Percentiles rank a stretch among this genome's conserved stretches.
Conservation (phyloP, 768 basidiomycete genomes). For the Trametes villosa region DNA sequence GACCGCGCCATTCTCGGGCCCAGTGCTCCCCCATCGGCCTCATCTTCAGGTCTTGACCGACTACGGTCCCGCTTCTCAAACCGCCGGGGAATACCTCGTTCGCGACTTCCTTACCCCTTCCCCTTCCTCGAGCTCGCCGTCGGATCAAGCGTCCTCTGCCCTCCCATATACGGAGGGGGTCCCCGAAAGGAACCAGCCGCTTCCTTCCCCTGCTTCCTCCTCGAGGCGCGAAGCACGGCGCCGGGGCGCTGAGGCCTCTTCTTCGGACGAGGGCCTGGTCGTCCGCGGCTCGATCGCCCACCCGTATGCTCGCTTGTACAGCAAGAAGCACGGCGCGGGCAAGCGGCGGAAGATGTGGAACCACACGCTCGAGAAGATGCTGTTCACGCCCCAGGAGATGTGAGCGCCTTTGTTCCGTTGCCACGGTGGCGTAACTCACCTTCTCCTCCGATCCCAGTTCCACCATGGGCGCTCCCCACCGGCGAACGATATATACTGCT, state of each 20-base stretch:
- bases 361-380: slow-evolving; percentile 72
- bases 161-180: neutral
- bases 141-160: neutral
- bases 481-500: slow-evolving; percentile 72
- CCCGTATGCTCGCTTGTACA: slow-evolving; percentile 71
- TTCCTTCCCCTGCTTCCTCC: slow-evolving; percentile 1
- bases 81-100: slow-evolving; percentile 7
- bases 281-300: slow-evolving; percentile 48
- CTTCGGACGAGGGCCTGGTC: slow-evolving; percentile 10
- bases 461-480: slow-evolving; percentile 65
- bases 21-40: neutral
- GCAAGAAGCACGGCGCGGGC: slow-evolving; percentile 54
- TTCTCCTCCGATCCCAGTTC: slow-evolving; percentile 44
- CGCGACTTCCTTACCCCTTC: slow-evolving; percentile 22
- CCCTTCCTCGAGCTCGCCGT: slow-evolving; percentile 9
- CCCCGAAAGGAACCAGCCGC: neutral
- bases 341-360: slow-evolving; percentile 81
- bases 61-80: neutral
- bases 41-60: slow-evolving; percentile 11
- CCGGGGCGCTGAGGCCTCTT: slow-evolving; percentile 4
- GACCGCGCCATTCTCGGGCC: neutral
- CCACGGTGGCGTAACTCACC: neutral
- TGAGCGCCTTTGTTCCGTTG: slow-evolving; percentile 37
- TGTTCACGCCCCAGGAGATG: slow-evolving; percentile 72
- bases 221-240: slow-evolving; percentile 14